Evolutionary conservation across 2,329 filamentous ascomycete genomes (phyloP), one percentile per base, ranked within the genome.

Genomic region (Aureobasidium sp.): DNA sequence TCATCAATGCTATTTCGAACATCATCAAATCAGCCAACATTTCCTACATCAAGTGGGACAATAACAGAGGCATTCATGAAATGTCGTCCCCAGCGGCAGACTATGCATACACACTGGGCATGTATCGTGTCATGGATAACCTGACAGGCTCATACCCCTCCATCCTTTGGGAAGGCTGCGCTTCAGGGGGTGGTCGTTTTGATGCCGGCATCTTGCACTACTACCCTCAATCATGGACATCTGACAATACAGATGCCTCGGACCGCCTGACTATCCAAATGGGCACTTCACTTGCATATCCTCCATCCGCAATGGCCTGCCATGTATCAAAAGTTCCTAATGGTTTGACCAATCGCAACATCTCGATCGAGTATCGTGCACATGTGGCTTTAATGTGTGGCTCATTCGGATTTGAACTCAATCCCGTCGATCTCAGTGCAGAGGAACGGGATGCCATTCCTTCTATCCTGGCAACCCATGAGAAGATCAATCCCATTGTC

Each of bases 321-420:
- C 85, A 88, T 69, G 75, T 87, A 37, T 85, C 82, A 9, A 80
- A 79, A 0, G 79, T 85, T 0, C 85, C 85, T 1, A 87, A 87
- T 65, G 78, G 80, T 0, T 72, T 83, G 37, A 85, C 83, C 0
- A 71, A 76, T 0, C 82, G 85, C 24, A 81, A 78, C 1, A 81
- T 81, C 1, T 80, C 84, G 0, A 77, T 87, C 13, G 71, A 72
- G 1, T 87, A 87, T 74, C 83, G 85, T 37, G 84, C 82, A 0
- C 84, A 87, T 61, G 85, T 87, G 0, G 85, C 85, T 6, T 84
- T 87, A 76, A 87, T 87, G 85, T 85, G 85, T 61, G 85, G 85
- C 1, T 85, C 83, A 0, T 87, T 87, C 66, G 85, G 85, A 0
- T 78, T 87, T 12, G 85, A 88, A 69, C 77, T 88, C 8, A 78